Conservation (phyloP, 768 basidiomycete species). For the Xerocomellus chrysenteron region DNA sequence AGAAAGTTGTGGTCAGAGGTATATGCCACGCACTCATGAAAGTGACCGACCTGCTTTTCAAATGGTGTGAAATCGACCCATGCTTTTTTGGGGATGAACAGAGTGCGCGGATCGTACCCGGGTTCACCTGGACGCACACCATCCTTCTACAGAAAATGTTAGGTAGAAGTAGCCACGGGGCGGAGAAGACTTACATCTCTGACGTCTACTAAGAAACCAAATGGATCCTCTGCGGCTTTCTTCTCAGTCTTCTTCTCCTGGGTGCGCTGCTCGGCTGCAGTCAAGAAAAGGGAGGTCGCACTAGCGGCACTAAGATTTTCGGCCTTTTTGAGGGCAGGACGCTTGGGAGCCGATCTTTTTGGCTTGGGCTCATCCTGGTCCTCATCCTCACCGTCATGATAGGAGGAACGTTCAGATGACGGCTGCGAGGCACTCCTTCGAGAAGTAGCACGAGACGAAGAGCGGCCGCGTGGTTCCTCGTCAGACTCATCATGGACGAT, state of each 20-base stretch:
- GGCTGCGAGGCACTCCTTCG: slow-evolving; percentile 33
- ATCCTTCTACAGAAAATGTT: slow-evolving; percentile 62
- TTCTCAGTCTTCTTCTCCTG: slow-evolving; percentile 81
- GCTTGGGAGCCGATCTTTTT: slow-evolving; percentile 38
- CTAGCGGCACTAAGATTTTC: slow-evolving; percentile 32
- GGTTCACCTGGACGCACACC: slow-evolving; percentile 73
- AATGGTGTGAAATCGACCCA: slow-evolving; percentile 92
- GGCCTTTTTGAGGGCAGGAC: slow-evolving; percentile 33
- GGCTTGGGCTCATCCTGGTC: slow-evolving; percentile 36
- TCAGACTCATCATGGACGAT: slow-evolving; percentile 68
- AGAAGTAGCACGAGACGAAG: slow-evolving; percentile 54
- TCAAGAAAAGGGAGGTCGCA: slow-evolving; percentile 56
- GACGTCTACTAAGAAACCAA: slow-evolving; percentile 66
- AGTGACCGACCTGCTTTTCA: slow-evolving; percentile 71
- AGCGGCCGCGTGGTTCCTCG: slow-evolving; percentile 47
- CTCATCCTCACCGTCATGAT: slow-evolving; percentile 40
- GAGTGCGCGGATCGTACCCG: slow-evolving; percentile 87
- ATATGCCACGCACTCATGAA: neutral
- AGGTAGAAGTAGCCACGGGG: neutral
- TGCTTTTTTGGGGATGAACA: slow-evolving; percentile 71
- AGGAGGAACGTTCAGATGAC: slow-evolving; percentile 36
- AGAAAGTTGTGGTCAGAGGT: neutral
- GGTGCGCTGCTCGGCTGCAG: slow-evolving; percentile 76
- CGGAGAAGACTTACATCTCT: slow-evolving; percentile 55
- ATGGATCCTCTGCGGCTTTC: slow-evolving; percentile 75